Evolutionary conservation across 2,329 filamentous ascomycete species (phyloP), one percentile per base, ranked within the genome.

Genomic region (Fusarium falciforme): DNA sequence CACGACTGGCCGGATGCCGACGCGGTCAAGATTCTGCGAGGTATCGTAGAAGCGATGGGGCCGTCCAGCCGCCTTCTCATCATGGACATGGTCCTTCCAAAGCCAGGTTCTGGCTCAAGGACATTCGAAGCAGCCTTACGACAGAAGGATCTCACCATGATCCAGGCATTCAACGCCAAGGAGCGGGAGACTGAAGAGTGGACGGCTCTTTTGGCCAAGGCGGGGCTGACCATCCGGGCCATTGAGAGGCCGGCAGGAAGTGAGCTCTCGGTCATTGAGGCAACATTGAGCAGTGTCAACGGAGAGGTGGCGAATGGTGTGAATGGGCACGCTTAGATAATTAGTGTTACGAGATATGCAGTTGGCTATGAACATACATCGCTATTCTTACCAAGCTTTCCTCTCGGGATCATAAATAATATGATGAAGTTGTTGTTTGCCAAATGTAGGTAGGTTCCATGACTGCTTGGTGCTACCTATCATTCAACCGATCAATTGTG

Each of bases 1-100:
- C 81, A 83, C 36, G 80, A 83, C 67, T 83, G 81, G 82, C 79
- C 81, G 0, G 80, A 83, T n/a, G 76, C 79, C 0, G 80, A 81
- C 42, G 80, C 79, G 5, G 55, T 81, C 33, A 67, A 69, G 29
- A 83, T 83, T 12, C 66, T 82, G 3, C 61, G 65, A n/a, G 44
- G 59, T 5, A 60, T 77, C 0, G 63, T 73, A 3, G 40, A 58
- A 1, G 71, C 67, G 1, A 68, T 73, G 71, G 49, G 36, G 1
- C 63, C 57, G 0, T 40, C 57, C 0, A 75, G 63, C 10, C 63
- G 55, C 2, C 38, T 76, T 1, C 22, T 76, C 12, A 74, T 76
- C 38, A 77, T 76, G 74, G 74, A 76, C 49, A 73, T 72, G 58
- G 74, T 77, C 2, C 10, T 76, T 3, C 74, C 74, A 0, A 55